Conservation (phyloP, 352 stramenopile species). For the Pythium folliculosum region DNA sequence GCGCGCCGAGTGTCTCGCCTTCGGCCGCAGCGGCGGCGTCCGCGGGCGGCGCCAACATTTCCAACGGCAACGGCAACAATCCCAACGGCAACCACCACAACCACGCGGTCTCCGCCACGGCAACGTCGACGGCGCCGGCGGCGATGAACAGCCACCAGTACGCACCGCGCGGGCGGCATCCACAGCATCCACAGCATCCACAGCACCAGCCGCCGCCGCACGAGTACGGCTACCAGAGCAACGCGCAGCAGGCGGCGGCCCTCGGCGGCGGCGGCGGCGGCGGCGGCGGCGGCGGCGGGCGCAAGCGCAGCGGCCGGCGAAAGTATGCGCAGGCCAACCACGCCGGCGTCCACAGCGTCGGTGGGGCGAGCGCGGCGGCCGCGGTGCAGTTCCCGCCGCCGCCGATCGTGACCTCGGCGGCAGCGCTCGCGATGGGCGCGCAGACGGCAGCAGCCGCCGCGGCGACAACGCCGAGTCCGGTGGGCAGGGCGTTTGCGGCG, state of each 20-base stretch:
- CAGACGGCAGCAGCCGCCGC: background rate
- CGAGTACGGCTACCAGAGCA: slow-evolving; percentile 7
- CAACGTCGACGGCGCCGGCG: background rate
- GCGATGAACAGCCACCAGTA: slow-evolving; percentile 2
- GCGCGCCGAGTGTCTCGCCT: slow-evolving; percentile 18
- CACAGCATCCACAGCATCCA: background rate
- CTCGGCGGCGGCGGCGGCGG: slow-evolving; percentile 2
- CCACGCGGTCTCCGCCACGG: slow-evolving; percentile 1
- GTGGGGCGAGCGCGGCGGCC: too few species aligned
- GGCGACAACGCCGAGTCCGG: slow-evolving; percentile 2
- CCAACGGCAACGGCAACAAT: too few species aligned
- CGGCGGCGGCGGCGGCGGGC: slow-evolving; percentile 6
- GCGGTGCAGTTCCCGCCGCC: slow-evolving; percentile 14
- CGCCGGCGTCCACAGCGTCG: background rate
- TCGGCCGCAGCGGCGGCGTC: background rate
- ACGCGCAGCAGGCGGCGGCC: background rate
- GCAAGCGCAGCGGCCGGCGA: slow-evolving; percentile 12
- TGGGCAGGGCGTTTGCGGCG: background rate
- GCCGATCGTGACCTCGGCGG: slow-evolving; percentile 17
- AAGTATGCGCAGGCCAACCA: slow-evolving; percentile 4
- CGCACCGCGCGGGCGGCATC: background rate
- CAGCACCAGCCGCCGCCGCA: background rate
- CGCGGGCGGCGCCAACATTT: background rate
- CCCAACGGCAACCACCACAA: too few species aligned
- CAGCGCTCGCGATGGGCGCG: background rate